These are phyloP conservation scores for Actinomucor elegans DNA, from an alignment of 371 early-diverging fungal species.

Conservation along the genomic window DNA sequence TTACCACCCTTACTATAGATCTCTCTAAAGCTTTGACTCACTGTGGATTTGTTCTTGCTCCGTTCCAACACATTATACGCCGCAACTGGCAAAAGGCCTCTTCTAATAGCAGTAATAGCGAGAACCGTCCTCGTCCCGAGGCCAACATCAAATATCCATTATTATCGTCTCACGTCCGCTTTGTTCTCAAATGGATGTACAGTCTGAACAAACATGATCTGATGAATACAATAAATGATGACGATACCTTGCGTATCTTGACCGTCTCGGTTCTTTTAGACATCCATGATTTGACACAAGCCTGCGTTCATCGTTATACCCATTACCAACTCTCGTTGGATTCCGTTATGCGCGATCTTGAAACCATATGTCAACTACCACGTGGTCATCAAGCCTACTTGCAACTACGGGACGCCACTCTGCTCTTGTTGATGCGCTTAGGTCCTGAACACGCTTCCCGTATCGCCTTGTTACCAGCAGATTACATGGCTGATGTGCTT, in stretches of 20 bases:
- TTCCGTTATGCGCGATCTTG: constrained; percentile 43
- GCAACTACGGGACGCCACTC: constrained; percentile 39
- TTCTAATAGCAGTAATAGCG: not conserved
- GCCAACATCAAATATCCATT: constrained; percentile 18
- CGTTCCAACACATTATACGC: constrained; percentile 46
- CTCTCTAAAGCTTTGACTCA: constrained; percentile 30
- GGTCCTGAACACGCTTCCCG: constrained; percentile 37
- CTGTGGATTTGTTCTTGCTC: constrained; percentile 38
- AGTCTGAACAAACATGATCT: constrained; percentile 19
- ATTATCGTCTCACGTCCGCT: constrained; percentile 41
- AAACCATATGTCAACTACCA: constrained; percentile 47
- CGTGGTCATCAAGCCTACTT: constrained; percentile 32
- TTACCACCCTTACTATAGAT: constrained; percentile 29
- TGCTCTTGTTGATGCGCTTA: constrained; percentile 36
- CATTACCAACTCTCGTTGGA: constrained; percentile 31
- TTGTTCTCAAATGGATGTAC: constrained; percentile 45
- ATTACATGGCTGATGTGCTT: constrained; percentile 50
- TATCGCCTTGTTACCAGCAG: constrained; percentile 38
- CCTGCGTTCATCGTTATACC: constrained; percentile 38
- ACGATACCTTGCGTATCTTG: constrained; percentile 38
- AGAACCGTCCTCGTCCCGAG: not conserved
- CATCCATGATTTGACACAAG: constrained; percentile 35
- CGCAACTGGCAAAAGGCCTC: constrained; percentile 41
- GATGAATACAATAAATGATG: constrained; percentile 21
- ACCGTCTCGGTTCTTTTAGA: constrained; percentile 40